Conservation (phyloP, 768 basidiomycete genomes). For the Tylopilus intermedius region DNA sequence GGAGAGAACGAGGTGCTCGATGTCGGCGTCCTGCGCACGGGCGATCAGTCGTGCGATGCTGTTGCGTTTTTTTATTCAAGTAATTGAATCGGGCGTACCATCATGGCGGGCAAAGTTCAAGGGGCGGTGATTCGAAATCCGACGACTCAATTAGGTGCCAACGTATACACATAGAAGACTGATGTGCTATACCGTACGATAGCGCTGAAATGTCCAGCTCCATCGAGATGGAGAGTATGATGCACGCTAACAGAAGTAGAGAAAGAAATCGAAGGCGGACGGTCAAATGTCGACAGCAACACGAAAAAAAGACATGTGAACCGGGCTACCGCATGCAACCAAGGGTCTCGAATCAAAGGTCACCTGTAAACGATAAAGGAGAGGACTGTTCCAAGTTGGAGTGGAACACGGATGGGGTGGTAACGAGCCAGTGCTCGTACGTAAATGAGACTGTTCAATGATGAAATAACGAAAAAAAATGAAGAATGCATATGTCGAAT, state of each 20-base stretch:
- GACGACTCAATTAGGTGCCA: neutral
- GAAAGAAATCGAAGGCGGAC: slow-evolving; percentile 5
- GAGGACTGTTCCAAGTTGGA: slow-evolving; percentile 12
- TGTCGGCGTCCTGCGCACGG: slow-evolving; percentile 36
- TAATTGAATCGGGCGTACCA: slow-evolving; percentile 12
- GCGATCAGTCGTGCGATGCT: slow-evolving; percentile 1
- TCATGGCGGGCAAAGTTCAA: neutral
- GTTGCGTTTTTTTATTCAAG: too few species aligned
- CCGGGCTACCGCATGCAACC: neutral
- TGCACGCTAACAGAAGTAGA: neutral
- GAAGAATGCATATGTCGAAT: slow-evolving; percentile 27
- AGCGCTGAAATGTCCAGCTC: neutral
- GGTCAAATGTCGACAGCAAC: neutral
- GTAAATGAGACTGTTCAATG: neutral
- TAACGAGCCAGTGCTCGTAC: slow-evolving; percentile 1
- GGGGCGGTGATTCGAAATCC: neutral
- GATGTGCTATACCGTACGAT: slow-evolving; percentile 5
- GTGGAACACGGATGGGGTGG: slow-evolving; percentile 4
- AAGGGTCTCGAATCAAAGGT: neutral
- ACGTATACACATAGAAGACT: neutral
- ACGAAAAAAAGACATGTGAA: neutral
- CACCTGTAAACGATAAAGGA: slow-evolving; percentile 8
- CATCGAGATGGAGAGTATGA: too few species aligned
- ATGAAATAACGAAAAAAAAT: slow-evolving; percentile 1
- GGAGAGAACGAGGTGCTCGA: slow-evolving; percentile 72